Evolutionary conservation across 768 basidiomycete species (phyloP), one percentile per base, ranked within the genome.

Genomic region (Lactarius evosmus): DNA sequence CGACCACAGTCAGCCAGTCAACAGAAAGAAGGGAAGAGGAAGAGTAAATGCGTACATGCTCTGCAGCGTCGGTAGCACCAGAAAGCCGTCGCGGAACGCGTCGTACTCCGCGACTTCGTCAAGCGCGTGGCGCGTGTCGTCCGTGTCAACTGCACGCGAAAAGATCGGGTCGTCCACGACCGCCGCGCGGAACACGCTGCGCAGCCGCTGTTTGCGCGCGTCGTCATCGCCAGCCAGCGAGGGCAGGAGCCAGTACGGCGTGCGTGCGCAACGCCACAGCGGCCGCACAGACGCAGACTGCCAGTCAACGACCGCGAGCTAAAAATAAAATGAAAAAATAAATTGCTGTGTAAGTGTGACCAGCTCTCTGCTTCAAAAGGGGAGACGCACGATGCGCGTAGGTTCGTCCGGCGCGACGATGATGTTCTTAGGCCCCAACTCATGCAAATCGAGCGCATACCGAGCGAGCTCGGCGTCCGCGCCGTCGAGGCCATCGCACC

Each of bases 21-120:
- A 2, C 17, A 33, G 8, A 36, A 17, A 16, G 6, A 2, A 17
- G 17, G 27, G 14, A 16, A 12, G 2, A 8, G 22, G 25, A n/a
- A 8, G 2, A 8, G 27, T 25, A 60, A 8, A 33, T 27, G 62
- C 74, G 62, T 41, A 75, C 75, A 75, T 72, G 70, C 74, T 75
- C 65, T 76, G 71, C 30, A 76, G 69, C 14, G 75, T 73, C 9
- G 75, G 74, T 27, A 75, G 61, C 8, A 76, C 58, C 16, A 76
- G 67, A 65, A 75, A 76, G 32, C 74, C 74, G 52, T 76, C 74
- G 11, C 66, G 69, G 63, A 76, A 72, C 2, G 75, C 72, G 58
- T 76, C 71, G 66, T 74, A 76, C 25, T 70, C 69, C 1, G 72
- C 72, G 16, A 76, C 67, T 41, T 76, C 74, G 56, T 75, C 71